These are phyloP conservation scores for Rutidosis leptorrhynchoides DNA, from an alignment of 129 eudicot genomes.

Conservation along the genomic window DNA sequence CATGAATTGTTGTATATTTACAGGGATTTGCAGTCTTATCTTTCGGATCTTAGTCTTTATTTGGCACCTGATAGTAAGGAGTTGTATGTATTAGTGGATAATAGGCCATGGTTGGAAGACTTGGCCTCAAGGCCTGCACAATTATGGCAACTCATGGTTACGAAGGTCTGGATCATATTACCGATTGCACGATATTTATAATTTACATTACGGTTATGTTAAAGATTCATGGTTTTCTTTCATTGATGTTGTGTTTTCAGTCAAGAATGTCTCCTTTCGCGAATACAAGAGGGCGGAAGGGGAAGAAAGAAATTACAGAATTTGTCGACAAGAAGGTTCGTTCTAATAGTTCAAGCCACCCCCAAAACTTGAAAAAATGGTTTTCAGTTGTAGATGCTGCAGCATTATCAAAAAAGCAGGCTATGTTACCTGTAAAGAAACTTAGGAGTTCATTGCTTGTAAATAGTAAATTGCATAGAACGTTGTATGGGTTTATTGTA, in stretches of 20 bases:
- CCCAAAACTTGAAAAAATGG: slow-evolving; percentile 57
- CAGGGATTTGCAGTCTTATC: slow-evolving; percentile 98
- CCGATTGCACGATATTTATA: background rate
- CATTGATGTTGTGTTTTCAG: slow-evolving; percentile 37
- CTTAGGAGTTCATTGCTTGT: slow-evolving; percentile 64
- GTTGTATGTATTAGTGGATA: slow-evolving; percentile 83
- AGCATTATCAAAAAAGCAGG: slow-evolving; percentile 66
- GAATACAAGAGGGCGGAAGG: slow-evolving; percentile 52
- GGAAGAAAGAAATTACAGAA: slow-evolving; percentile 41
- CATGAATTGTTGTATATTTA: background rate
- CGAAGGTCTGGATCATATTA: slow-evolving; percentile 58
- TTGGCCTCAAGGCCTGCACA: slow-evolving; percentile 83
- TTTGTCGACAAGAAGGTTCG: slow-evolving; percentile 33
- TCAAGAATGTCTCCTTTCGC: slow-evolving; percentile 98
- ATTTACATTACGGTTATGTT: background rate
- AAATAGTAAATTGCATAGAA: slow-evolving; percentile 75
- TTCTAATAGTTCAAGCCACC: slow-evolving; percentile 32
- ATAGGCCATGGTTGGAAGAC: slow-evolving; percentile 84
- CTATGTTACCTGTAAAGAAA: slow-evolving; percentile 76
- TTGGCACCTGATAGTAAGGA: slow-evolving; percentile 69
- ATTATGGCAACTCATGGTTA: slow-evolving; percentile 94
- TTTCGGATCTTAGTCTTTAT: slow-evolving; percentile 78
- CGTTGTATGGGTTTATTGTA: slow-evolving; percentile 86
- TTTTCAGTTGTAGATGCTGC: slow-evolving; percentile 54
- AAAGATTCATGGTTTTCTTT: background rate